phyloP scores from a whole-genome alignment of 2,329 filamentous ascomycete genomes.

The Fusarium veterinarium region DNA sequence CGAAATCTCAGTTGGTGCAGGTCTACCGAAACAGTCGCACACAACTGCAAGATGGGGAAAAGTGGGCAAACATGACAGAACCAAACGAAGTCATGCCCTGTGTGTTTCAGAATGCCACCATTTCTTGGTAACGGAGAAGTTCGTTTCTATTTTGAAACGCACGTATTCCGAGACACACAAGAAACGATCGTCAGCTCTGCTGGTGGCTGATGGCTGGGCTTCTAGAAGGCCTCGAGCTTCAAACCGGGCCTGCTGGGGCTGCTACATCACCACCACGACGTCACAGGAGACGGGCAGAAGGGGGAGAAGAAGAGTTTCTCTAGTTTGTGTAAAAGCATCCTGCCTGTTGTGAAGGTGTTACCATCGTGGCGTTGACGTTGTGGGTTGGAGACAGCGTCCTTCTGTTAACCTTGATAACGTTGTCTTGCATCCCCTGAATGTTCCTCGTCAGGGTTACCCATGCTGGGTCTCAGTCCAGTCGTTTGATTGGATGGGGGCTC shows the following conservation, averaged over 20 bases:
- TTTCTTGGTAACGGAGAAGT: conserved; percentile 27
- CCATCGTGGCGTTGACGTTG: conserved; percentile 13
- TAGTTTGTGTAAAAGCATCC: conserved; percentile 1
- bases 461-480: conserved; percentile 1
- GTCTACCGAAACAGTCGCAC: neutral
- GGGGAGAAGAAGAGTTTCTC: neutral
- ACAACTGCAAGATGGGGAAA: conserved; percentile 8
- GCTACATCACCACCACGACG: conserved; percentile 17
- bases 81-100: conserved; percentile 1
- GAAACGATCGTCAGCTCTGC: conserved; percentile 9
- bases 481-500: conserved; percentile 26
- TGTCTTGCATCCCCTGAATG: conserved; percentile 16
- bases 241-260: neutral
- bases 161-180: conserved; percentile 30
- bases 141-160: conserved; percentile 42
- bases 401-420: conserved; percentile 25
- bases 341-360: neutral
- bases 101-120: conserved; percentile 15
- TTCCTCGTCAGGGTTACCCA: conserved; percentile 18
- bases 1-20: neutral
- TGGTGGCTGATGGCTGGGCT: neutral
- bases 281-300: conserved; percentile 3
- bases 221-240: neutral
- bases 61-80: conserved; percentile 19
- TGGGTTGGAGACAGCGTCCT: conserved; percentile 14